Conservation (phyloP, 2,329 filamentous ascomycete genomes). For the Zalaria sp. region DNA sequence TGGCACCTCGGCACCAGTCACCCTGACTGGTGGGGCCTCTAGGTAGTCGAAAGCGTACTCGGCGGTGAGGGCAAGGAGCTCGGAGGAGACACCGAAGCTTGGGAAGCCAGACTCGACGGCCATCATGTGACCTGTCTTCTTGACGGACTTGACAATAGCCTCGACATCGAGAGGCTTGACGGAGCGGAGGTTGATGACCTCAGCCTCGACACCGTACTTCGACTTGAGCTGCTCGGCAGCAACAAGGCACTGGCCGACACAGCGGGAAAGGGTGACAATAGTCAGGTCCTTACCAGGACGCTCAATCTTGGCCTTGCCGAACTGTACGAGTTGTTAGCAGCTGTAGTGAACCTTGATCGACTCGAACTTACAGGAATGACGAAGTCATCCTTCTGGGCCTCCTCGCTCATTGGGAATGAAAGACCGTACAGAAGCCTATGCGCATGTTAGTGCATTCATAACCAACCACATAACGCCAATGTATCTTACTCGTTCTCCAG, state of each 20-base stretch:
- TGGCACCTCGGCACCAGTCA: slow-evolving; percentile 93
- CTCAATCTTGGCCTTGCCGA: slow-evolving; percentile 99
- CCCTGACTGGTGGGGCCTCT: slow-evolving; percentile 79
- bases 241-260: slow-evolving; percentile 78
- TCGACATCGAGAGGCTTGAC: slow-evolving; percentile 95
- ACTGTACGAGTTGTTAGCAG: slow-evolving; percentile 24
- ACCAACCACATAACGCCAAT: background rate
- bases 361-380: slow-evolving; percentile 53
- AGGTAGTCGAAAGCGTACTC: slow-evolving; percentile 99
- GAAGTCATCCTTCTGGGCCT: slow-evolving; percentile 90
- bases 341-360: slow-evolving; percentile 1
- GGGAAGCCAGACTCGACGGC: slow-evolving; percentile 89
- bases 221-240: slow-evolving; percentile 87
- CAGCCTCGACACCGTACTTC: slow-evolving; percentile 89
- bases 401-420: slow-evolving; percentile 92
- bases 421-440: slow-evolving; percentile 70
- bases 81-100: slow-evolving; percentile 79
- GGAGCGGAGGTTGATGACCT: slow-evolving; percentile 96
- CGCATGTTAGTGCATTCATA: background rate
- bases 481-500: slow-evolving; percentile 35
- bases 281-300: slow-evolving; percentile 90
- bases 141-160: slow-evolving; percentile 88
- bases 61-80: slow-evolving; percentile 89
- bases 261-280: slow-evolving; percentile 87
- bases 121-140: slow-evolving; percentile 94